Evolutionary conservation across 2,329 filamentous ascomycete genomes (phyloP).

Genomic region (Aaosphaeria arxii): DNA sequence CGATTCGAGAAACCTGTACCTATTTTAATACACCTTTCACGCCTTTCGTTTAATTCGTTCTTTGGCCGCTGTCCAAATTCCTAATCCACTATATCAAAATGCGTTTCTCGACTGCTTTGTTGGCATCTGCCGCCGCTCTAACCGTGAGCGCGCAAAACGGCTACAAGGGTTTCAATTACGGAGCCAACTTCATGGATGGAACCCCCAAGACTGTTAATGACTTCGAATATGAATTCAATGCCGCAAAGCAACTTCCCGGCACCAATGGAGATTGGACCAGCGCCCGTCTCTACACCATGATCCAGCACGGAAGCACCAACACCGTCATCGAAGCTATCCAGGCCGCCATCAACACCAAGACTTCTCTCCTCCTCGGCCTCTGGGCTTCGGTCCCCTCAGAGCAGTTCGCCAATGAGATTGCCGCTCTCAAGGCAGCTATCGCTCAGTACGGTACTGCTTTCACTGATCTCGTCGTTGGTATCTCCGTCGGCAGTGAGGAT

Average conservation of each 20-base stretch:
- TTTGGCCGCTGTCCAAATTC: not conserved
- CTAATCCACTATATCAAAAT: constrained; percentile 14
- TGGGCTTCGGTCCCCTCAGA: constrained; percentile 71
- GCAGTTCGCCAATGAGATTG: constrained; percentile 68
- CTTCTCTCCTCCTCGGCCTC: constrained; percentile 74
- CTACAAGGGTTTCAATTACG: constrained; percentile 69
- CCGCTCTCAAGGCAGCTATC: constrained; percentile 69
- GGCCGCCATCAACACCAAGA: constrained; percentile 78
- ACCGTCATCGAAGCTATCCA: constrained; percentile 68
- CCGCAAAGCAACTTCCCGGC: constrained; percentile 61
- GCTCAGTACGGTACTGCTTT: constrained; percentile 65
- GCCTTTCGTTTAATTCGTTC: not conserved
- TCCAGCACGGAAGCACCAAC: constrained; percentile 65
- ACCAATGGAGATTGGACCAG: constrained; percentile 63
- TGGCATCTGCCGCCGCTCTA: constrained; percentile 38
- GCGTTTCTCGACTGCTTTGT: constrained; percentile 31
- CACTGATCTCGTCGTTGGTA: constrained; percentile 68
- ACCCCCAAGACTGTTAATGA: constrained; percentile 59
- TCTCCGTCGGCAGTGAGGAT: constrained; percentile 85
- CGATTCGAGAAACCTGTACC: too few species aligned
- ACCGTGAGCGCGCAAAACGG: constrained; percentile 32
- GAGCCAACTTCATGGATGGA: constrained; percentile 59
- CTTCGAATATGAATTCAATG: constrained; percentile 68
- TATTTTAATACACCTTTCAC: not conserved
- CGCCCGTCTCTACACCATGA: constrained; percentile 73